phyloP scores from a whole-genome alignment of 331 rosid genomes.

The Rhamnella rubrinervis region DNA sequence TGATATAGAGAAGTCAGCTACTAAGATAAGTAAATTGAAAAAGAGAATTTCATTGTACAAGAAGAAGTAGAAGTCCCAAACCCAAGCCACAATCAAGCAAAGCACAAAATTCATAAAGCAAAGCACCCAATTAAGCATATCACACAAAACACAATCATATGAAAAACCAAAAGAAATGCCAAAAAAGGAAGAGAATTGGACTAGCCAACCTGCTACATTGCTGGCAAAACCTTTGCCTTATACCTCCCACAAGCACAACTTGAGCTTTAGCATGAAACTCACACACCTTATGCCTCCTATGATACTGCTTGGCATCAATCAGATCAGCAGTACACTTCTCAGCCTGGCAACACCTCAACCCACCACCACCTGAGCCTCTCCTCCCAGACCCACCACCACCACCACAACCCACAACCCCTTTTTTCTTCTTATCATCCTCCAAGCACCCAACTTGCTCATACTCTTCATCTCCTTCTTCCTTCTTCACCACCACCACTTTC shows the following conservation, averaged over 20 bases:
- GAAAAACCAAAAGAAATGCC: neutral
- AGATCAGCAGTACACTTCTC: slow-evolving; percentile 67
- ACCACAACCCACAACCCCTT: slow-evolving; percentile 11
- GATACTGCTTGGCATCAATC: slow-evolving; percentile 61
- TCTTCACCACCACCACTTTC: slow-evolving; percentile 23
- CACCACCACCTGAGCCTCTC: slow-evolving; percentile 11
- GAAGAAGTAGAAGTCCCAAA: no score
- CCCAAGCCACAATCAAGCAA: neutral
- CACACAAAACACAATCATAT: neutral
- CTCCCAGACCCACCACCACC: slow-evolving; percentile 24
- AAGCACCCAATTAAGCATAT: slow-evolving; percentile 7
- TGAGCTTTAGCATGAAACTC: slow-evolving; percentile 70
- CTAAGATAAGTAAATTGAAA: neutral
- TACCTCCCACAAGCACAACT: slow-evolving; percentile 59
- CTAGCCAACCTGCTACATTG: slow-evolving; percentile 77
- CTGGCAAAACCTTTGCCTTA: slow-evolving; percentile 65
- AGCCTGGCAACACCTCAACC: slow-evolving; percentile 56
- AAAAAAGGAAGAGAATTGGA: slow-evolving; percentile 1
- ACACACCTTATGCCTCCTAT: slow-evolving; percentile 67
- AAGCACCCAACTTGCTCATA: slow-evolving; percentile 8
- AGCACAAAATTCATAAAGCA: neutral
- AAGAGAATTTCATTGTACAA: no score
- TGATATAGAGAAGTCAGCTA: neutral
- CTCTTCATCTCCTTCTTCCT: slow-evolving; percentile 17
- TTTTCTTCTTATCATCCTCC: slow-evolving; percentile 37